Evolutionary conservation across 306 rosid species (phyloP).

Genomic region (Styphnolobium japonicum): DNA sequence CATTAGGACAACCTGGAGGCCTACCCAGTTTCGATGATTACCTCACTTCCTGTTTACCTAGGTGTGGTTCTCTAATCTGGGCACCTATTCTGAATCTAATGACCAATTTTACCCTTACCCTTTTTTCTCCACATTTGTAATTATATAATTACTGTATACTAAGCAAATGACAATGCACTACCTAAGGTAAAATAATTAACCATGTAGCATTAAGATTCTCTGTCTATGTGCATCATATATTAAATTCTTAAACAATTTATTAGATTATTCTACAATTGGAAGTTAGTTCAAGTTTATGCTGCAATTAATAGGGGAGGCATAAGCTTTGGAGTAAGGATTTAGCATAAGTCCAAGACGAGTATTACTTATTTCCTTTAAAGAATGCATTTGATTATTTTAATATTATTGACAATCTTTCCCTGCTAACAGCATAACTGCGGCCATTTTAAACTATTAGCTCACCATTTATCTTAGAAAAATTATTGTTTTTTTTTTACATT

Average conservation of each 20-base stretch:
- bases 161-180: constrained; percentile 19
- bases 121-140: background rate
- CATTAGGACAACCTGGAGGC: constrained; percentile 43
- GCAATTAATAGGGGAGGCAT: constrained; percentile 20
- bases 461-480: background rate
- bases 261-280: constrained; percentile 12
- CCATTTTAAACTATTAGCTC: constrained; percentile 7
- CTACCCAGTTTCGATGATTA: background rate
- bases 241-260: background rate
- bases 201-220: constrained; percentile 24
- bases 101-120: background rate
- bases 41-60: background rate
- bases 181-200: constrained; percentile 19
- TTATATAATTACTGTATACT: background rate
- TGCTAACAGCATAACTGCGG: constrained; percentile 32
- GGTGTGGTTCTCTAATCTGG: constrained; percentile 8
- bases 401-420: constrained; percentile 27
- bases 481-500: background rate
- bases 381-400: background rate
- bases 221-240: background rate
- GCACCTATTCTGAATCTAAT: background rate
- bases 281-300: constrained; percentile 28
- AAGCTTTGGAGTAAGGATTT: constrained; percentile 3
- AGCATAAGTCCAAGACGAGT: constrained; percentile 21
- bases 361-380: background rate